phyloP scores from a whole-genome alignment of 2,329 filamentous ascomycete genomes.

The Fusarium sp. region DNA sequence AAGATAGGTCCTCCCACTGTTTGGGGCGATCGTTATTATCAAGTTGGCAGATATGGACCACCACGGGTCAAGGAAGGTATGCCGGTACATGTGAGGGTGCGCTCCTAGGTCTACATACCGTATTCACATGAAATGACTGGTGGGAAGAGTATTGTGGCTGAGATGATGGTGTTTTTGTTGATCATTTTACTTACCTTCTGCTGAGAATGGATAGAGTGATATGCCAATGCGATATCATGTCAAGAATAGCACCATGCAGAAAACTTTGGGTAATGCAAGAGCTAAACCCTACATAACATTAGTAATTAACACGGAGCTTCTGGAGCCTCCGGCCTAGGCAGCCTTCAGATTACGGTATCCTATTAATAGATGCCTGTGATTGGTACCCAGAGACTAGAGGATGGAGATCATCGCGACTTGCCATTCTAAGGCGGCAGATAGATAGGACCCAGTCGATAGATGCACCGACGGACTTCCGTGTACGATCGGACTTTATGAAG shows the following conservation, averaged over 20 bases:
- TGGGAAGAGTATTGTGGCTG: neutral
- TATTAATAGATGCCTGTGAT: neutral
- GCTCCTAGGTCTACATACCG: neutral
- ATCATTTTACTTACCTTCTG: neutral
- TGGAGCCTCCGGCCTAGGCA: neutral
- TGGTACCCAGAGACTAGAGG: neutral
- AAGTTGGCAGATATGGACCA: slow-evolving; percentile 53
- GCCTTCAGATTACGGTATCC: neutral
- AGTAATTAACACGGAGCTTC: neutral
- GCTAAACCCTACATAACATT: neutral
- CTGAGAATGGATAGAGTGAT: neutral
- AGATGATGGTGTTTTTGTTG: neutral
- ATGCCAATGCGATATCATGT: neutral
- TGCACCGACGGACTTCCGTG: neutral
- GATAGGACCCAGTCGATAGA: neutral
- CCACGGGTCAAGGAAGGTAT: slow-evolving; percentile 52
- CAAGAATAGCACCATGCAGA: neutral
- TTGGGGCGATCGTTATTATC: slow-evolving; percentile 45
- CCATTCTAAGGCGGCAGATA: neutral
- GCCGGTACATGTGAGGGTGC: slow-evolving; percentile 49
- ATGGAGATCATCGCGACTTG: neutral
- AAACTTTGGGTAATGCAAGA: neutral
- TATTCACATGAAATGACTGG: neutral
- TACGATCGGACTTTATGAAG: neutral
- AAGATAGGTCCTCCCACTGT: slow-evolving; percentile 45